A percentile compares a stretch with the other conserved stretches of the same genome.
Conservation (phyloP, 2,329 filamentous ascomycete species). For the Macrophomina pseudophaseolina region DNA sequence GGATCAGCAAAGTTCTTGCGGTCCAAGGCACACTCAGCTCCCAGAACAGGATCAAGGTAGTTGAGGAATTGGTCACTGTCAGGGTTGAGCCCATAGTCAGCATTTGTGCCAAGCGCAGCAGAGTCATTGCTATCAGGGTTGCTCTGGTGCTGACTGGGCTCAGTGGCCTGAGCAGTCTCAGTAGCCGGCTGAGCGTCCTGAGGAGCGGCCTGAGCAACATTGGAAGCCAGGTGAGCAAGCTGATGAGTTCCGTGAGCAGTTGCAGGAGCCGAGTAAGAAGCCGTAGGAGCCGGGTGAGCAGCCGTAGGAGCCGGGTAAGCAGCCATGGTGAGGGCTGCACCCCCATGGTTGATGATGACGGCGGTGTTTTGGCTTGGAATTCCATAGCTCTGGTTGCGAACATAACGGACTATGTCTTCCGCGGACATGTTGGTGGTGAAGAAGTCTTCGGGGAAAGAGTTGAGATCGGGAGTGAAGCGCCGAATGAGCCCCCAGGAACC, state of each 20-base stretch:
- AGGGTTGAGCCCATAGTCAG: background rate
- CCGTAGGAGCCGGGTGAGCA: background rate
- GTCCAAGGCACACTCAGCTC: background rate
- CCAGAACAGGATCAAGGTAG: no score
- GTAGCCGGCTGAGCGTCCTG: background rate
- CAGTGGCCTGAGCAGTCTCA: background rate
- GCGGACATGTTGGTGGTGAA: constrained; percentile 39
- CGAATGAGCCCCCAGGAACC: constrained; percentile 31
- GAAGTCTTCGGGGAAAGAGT: constrained; percentile 30
- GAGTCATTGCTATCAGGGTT: background rate
- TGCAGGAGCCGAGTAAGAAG: background rate
- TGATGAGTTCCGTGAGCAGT: background rate
- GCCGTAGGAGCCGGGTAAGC: constrained; percentile 4
- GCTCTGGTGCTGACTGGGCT: background rate
- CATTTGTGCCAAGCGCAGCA: background rate
- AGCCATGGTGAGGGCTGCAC: background rate
- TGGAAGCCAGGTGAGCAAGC: background rate
- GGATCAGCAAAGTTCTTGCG: background rate
- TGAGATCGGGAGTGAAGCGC: constrained; percentile 28
- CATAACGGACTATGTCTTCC: constrained; percentile 39
- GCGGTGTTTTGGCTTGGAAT: background rate
- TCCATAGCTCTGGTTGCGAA: constrained; percentile 1
- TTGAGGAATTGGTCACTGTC: no score
- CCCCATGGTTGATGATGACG: background rate
- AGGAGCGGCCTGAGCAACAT: background rate